Evolutionary conservation across 2,329 filamentous ascomycete genomes (phyloP), one percentile per base, ranked within the genome.

Genomic region (Alternaria sp.): DNA sequence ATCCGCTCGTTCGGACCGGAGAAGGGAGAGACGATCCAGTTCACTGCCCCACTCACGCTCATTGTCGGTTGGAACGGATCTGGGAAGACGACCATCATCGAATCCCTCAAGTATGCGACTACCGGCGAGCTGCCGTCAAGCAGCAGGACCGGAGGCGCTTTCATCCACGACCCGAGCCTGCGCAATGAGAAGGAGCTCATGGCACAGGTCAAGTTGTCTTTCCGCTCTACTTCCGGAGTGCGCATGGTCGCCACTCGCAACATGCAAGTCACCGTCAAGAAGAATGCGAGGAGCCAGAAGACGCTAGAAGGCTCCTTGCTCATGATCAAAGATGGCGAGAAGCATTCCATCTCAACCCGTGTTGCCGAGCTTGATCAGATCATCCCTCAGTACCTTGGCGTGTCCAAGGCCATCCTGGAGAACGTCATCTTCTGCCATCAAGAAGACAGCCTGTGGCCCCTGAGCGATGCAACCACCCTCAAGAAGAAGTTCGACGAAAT

Each of bases 361-460:
- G 88, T 92, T 17, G 88, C 88, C 9, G 91, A 97, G 67, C 84
- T 98, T 33, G 91, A 97, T 75, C 84, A 88, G 65, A 86, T 94
- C 66, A 89, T 99, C 75, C 93, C 94, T 0, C 86, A 91, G 67
- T 90, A 92, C 65, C 84, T 99, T 0, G 95, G 95, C 36, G 95
- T 97, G 3, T 95, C 93, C 1, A 88, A 89, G 54, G 93, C 95
- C 11, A 89, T 99, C 54, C 84, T 99, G 26, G 93, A 98, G 66
- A 90, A 90, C 58, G 95, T 99, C 75, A 97, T 99, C 67, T 99
- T 99, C 79, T 99, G 95, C 76, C 95, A 99, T 73, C 95, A 99
- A 74, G 95, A 99, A 75, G 95, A 99, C 67, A 97, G 94, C 26
- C 80, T 98, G 28, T 99, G 95, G 95, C 95, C 95, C 0, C 88